These are phyloP conservation scores for Zasmidium citrigriseum DNA, from an alignment of 2,329 filamentous ascomycete species.

Conservation along the genomic window DNA sequence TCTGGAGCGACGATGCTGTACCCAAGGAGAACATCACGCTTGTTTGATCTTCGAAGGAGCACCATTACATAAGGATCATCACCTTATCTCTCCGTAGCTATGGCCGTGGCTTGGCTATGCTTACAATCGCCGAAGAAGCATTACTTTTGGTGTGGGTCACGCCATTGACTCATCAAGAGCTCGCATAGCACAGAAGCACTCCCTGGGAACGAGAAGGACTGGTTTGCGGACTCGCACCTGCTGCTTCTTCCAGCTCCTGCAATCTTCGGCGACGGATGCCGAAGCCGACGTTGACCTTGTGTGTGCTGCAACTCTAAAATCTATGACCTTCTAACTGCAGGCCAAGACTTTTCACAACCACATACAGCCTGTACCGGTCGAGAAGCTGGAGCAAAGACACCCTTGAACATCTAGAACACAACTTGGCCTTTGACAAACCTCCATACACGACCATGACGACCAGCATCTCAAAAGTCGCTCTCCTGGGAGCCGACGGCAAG, in stretches of 20 bases:
- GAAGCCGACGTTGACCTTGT: neutral
- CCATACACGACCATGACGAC: constrained; percentile 6
- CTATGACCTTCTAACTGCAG: neutral
- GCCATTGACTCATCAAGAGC: too few species aligned
- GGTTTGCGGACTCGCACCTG: neutral
- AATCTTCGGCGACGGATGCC: neutral
- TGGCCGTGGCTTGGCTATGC: neutral
- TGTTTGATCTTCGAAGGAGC: neutral
- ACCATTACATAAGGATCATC: neutral
- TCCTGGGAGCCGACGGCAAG: constrained; percentile 48
- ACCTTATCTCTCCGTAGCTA: neutral
- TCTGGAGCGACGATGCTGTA: constrained; percentile 13
- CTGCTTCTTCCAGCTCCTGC: neutral
- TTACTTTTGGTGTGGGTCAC: too few species aligned
- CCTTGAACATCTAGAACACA: neutral
- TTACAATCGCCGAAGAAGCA: too few species aligned
- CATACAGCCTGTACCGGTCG: too few species aligned
- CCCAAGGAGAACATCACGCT: constrained; percentile 9
- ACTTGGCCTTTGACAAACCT: neutral
- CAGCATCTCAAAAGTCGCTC: constrained; percentile 45
- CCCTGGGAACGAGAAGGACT: too few species aligned
- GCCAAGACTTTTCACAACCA: too few species aligned
- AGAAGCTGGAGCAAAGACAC: too few species aligned
- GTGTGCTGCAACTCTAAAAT: neutral
- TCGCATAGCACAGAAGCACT: too few species aligned